Percentiles rank a stretch among this genome's conserved stretches.
phyloP scores from a whole-genome alignment of 1,284 basidiomycete species.

The Sphagnurus paluster region DNA sequence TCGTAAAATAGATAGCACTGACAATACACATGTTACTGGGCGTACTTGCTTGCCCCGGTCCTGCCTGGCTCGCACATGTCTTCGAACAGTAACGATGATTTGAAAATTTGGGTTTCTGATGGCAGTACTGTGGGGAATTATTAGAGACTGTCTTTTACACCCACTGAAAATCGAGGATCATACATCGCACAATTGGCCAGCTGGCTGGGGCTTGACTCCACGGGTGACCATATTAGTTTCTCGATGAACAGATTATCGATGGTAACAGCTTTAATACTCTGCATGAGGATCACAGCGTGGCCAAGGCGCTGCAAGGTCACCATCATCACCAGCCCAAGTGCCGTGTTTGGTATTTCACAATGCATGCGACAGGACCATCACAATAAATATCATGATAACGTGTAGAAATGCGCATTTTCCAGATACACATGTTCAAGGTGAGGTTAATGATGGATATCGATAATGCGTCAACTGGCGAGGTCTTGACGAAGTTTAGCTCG shows the following conservation, averaged over 20 bases:
- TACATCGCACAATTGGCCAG: constrained; percentile 34
- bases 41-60: not conserved
- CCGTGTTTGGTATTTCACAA: constrained; percentile 8
- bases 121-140: constrained; percentile 46
- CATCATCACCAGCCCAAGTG: not conserved
- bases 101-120: constrained; percentile 52
- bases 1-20: constrained; percentile 19
- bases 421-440: constrained; percentile 6
- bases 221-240: constrained; percentile 27
- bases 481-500: constrained; percentile 46
- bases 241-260: constrained; percentile 5
- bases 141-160: constrained; percentile 1
- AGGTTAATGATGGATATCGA: constrained; percentile 10
- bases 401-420: not conserved
- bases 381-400: not conserved
- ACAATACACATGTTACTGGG: constrained; percentile 40
- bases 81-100: constrained; percentile 58
- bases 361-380: not conserved
- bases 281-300: constrained; percentile 12
- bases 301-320: not conserved
- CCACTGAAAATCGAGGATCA: not conserved
- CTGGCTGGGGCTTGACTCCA: constrained; percentile 19
- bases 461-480: constrained; percentile 20
- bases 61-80: constrained; percentile 56
- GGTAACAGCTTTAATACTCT: constrained; percentile 18